These are phyloP conservation scores for Ceriops tagal DNA, from an alignment of 345 rosid genomes.

Conservation along the genomic window DNA sequence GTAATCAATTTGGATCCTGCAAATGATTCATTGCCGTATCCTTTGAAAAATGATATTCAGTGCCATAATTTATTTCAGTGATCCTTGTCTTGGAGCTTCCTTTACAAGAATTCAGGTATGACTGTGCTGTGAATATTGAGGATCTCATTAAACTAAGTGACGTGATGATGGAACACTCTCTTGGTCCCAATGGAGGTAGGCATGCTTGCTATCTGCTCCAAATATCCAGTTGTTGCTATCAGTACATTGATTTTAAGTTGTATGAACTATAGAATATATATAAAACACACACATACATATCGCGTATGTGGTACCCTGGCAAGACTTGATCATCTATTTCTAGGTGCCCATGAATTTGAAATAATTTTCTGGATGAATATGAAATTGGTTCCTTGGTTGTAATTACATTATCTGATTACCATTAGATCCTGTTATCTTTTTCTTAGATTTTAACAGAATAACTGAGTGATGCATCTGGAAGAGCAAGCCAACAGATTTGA, in stretches of 20 bases:
- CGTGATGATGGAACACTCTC: conserved; percentile 78
- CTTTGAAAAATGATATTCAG: conserved; percentile 17
- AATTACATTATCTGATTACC: too few species aligned
- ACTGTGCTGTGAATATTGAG: conserved; percentile 79
- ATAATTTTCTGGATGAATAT: not conserved
- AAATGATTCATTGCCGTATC: conserved; percentile 83
- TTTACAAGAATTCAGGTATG: conserved; percentile 62
- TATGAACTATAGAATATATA: too few species aligned
- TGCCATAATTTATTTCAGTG: not conserved
- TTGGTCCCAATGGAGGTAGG: conserved; percentile 95
- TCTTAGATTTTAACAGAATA: too few species aligned
- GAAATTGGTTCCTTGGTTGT: too few species aligned
- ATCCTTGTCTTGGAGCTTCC: conserved; percentile 13
- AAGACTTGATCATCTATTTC: not conserved
- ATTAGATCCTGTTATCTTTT: too few species aligned
- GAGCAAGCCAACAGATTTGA: too few species aligned
- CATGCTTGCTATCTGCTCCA: not conserved
- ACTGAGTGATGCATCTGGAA: too few species aligned
- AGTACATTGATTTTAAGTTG: too few species aligned
- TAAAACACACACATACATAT: too few species aligned
- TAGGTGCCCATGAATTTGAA: not conserved
- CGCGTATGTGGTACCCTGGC: not conserved
- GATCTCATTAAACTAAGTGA: conserved; percentile 74
- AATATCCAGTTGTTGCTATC: not conserved
- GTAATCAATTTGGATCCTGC: conserved; percentile 94